A percentile compares a stretch with the other conserved stretches of the same genome.
Conservation (phyloP, 2,329 filamentous ascomycete species). For the Trichoderma sp. region DNA sequence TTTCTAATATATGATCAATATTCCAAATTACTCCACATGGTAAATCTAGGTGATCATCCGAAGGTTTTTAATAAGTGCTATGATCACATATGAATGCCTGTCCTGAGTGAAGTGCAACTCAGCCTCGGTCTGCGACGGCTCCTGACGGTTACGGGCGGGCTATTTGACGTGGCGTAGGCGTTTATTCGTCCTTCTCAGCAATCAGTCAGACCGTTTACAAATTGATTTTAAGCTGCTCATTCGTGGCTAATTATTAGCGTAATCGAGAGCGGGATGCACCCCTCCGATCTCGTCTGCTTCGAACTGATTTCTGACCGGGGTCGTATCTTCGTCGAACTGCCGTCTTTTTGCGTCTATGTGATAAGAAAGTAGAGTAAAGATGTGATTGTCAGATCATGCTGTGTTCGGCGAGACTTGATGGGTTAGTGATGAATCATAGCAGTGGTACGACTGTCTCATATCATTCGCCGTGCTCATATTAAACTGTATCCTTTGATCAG, state of each 20-base stretch:
- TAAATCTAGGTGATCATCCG: neutral
- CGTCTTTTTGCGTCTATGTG: neutral
- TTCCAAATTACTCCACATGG: neutral
- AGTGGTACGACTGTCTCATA: neutral
- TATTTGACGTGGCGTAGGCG: neutral
- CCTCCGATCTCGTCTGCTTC: constrained; percentile 11
- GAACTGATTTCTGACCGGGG: neutral
- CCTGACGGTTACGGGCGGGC: constrained; percentile 16
- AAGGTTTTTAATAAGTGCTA: neutral
- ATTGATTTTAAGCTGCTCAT: neutral
- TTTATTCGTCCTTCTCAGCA: neutral
- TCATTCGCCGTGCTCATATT: neutral
- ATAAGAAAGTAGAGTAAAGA: neutral
- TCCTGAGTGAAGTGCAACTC: neutral
- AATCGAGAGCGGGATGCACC: neutral
- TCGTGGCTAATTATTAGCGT: neutral
- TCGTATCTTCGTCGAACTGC: neutral
- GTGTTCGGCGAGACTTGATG: neutral
- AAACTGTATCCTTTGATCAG: neutral
- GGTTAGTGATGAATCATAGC: neutral
- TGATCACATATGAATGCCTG: neutral
- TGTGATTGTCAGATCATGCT: neutral
- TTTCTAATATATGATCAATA: neutral
- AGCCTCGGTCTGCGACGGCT: constrained; percentile 22
- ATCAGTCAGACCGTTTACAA: neutral